Evolutionary conservation across 139 green algal species (phyloP), one percentile per base, ranked within the genome.

Genomic region (Coccomyxa sp.): DNA sequence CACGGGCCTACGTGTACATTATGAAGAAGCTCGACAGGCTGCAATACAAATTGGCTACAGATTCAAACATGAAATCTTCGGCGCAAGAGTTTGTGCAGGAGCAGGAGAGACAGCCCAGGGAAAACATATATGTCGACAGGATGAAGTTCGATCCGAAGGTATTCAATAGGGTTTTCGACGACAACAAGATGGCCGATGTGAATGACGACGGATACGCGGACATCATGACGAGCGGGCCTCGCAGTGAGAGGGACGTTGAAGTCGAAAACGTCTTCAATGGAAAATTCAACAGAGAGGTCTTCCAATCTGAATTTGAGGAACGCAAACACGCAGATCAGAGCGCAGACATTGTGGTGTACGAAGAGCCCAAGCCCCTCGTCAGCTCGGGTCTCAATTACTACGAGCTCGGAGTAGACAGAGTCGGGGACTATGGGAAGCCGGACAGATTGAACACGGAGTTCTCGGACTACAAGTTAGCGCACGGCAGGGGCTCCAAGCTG

Each of bases 101-200:
- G 44, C 44, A 58, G 44, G 44, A 58, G 44, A 58, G 44, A 58
- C 44, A 58, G 44, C 44, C 44, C 12, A 58, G 44, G 14, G 44
- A 58, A 58, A 58, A 58, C 44, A 58, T 58, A 58, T 58, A 58
- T 58, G 44, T 58, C 44, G 44, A 58, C 44, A 58, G 44, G 44
- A 58, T 58, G 44, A 58, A 58, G 14, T 58, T 58, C 44, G 44
- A 58, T 58, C 44, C 44, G 44, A 58, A 58, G 44, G 44, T 58
- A 58, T 58, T 58, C 44, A 58, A 58, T 14, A 58, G 44, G 44
- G 44, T 58, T 58, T 58, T 58, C 44, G 44, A 58, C 44, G 44
- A 58, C 44, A 58, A 58, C 44, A 58, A 58, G 44, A 58, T 58
- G 44, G 44, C 44, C 44, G 44, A 58, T 58, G 44, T 58, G 44